Evolutionary conservation across 2,329 filamentous ascomycete genomes (phyloP), one percentile per base, ranked within the genome.

Genomic region (Aspergillus tubingensis): DNA sequence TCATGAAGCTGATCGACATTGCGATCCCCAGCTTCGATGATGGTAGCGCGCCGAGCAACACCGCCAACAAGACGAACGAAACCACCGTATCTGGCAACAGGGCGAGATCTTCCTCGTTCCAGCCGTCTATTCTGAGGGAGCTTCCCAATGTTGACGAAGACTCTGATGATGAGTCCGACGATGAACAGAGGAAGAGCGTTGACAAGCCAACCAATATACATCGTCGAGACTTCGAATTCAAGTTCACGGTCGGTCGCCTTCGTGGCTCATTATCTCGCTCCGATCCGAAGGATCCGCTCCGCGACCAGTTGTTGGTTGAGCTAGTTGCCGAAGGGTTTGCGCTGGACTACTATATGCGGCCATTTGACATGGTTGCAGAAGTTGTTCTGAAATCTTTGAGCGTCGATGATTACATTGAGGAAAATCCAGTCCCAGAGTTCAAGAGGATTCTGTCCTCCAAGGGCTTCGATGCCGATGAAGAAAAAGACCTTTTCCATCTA

Each of bases 401-500:
- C 0, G 87, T 99, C 3, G 94, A 98, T 70, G 95, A 99, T 72
- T 93, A 98, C 72, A 94, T 99, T 8, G 94, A 91, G 67, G 83
- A 95, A 65, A 90, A 94, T 57, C 88, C 92, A 0, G 81, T 91
- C 21, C 89, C 90, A 7, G 94, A 98, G 70, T 99, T 99, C 82
- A 96, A 95, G 77, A 94, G 94, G 25, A 96, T 99, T 54, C 87
- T 99, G n/a, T 96, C 93, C 0, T 97, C 95, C 1, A 94, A 96
- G 70, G 87, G 89, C 25, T 85, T 83, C 43, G 80, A 83, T 58
- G 77, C 88, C 49, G 86, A 90, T 60, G 88, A 91, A 62, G 86
- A 91, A 61, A 92, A 87, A 63, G 86, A 96, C 67, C 84, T 99
- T 11, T 91, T 99, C 67, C 87, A 89, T 54, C 85, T 99, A 68